Evolutionary conservation across 2,329 filamentous ascomycete genomes (phyloP), one percentile per base, ranked within the genome.

Genomic region (Diaporthe amygdali): DNA sequence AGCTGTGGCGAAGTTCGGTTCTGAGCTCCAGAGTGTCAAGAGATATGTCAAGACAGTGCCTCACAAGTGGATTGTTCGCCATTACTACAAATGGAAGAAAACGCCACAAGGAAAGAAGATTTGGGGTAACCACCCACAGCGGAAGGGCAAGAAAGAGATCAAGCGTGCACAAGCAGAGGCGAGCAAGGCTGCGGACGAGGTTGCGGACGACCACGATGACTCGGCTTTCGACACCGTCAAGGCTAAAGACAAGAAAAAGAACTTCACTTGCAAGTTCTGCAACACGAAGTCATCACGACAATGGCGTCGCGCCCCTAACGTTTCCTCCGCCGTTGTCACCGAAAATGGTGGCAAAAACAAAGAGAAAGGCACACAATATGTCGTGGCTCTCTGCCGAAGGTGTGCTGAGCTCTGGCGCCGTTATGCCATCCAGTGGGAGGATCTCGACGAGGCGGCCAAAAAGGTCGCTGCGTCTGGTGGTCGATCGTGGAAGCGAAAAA

Each of bases 21-120:
- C 96, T 0, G 96, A 99, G 82, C 90, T 97, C 76, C 89, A 94
- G 75, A 88, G 89, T 56, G 92, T 98, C 72, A 94, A 92, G 74
- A 91, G 93, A 75, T 93, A 97, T 80, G 94, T 98, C 77, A 95
- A 94, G 81, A 94, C 92, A 0, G 90, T 96, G 75, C 90, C 90
- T 49, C 91, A 95, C 73, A 91, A 92, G 64, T 90, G 94, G 71
- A 92, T 98, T 73, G 94, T 97, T 32, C 93, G 96, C 4, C 97
- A 93, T 79, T 99, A 98, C 82, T 99, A 99, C 80, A 94, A 94
- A 75, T 99, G 96, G 96, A 99, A 99, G 84, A 98, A 98, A 82
- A 94, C 94, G 0, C 88, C 92, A 2, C 91, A 92, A 71, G 96
- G 96, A 49, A 92, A 90, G 78, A 91, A 96, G 76, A 91, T 99